Evolutionary conservation across 108 stramenopile genomes (phyloP), one percentile per base, ranked within the genome.

Genomic region (Cyclotella baltica): DNA sequence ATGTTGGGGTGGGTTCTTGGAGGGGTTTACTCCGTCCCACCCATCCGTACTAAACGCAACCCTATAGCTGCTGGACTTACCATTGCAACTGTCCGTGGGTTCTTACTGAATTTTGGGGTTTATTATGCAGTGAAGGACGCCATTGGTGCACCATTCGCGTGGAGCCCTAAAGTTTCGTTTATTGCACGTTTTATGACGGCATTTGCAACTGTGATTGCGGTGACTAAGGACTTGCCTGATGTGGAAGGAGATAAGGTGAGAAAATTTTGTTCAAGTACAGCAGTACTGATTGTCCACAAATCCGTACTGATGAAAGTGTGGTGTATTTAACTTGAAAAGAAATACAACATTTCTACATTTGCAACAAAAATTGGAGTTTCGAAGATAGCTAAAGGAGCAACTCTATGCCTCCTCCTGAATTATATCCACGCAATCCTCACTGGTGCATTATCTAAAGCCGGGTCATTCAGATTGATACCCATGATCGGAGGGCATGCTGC

Each of bases 41-140:
- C 97, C 0, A 80, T 98, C 67, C 81, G 92, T 18, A 92, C 96
- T 11, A 98, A 98, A 83, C 89, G 94, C 56, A 93, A 95, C 70
- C 95, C 98, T 10, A 34, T 97, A 16, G 65, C 88, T 38, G 98
- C 98, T 18, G 98, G 96, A n/a, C 74, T 93, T 1, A 97, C 93
- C 23, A 98, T 98, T 65, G 97, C 98, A 6, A 92, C 90, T 20
- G 97, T 97, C 5, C 91, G 98, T 57, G 98, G 98, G 46, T 98
- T 98, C 81, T 76, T 97, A 11, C 83, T 98, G 48, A 98, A 98
- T 73, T 98, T 98, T 77, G 98, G 98, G 30, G 93, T 98, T 15
- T 98, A 97, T 76, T 97, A 97, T 78, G 98, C 98, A 16, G 96
- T 97, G 51, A 91, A 92, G 55, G 96, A 98, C 85, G 98, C 98